Base-by-base conservation (phyloP, 2,329 filamentous ascomycete species). In the Ramularia endophylla region DNA sequence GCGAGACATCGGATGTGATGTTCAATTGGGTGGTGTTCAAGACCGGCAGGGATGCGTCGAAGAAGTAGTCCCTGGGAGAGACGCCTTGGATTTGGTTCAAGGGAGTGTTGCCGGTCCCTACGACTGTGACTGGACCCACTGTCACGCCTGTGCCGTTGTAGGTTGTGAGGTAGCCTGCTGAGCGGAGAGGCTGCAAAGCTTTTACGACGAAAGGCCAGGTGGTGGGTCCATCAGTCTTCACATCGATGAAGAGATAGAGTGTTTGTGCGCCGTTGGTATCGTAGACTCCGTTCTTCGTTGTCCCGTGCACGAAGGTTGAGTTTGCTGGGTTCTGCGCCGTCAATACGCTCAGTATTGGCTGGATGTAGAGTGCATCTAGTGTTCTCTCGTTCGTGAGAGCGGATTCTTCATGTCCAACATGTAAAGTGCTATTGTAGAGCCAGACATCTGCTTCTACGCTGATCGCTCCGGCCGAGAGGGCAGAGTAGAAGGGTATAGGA, bases 161-260 rank as follows among this genome's bases (percentile, higher is more conserved):
- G 3, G 67, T 72, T 2, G 74, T 75, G 2, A 80, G 66, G 52
- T 73, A 79, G 33, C 68, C 67, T 15, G 65, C 68, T 8, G 63
- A 56, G n/a, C 73, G 69, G 3, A 83, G 67, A 1, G 78, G 79
- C 35, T 75, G 62, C 1, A 83, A 65, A 0, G 75, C 77, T 17
- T 67, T 53, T 27, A 80, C 64, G 2, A 80, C 77, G 25, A 66
- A 68, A 2, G 75, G 65, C 66, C 74, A 81, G 1, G 79, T 79
- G 22, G 65, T 66, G 1, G 61, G 53, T 5, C 77, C 77, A 27
- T 70, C 62, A 0, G 78, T 81, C 60, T 83, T 83, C 43, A 80
- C 54, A 54, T 83, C 79, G 43, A 83, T 73, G 60, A 80, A 81
- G 34, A 83, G 67, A 62, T 80, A 81, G 5, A 83, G 66, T 0